Evolutionary conservation across 768 basidiomycete species (phyloP), one percentile per base, ranked within the genome.

Genomic region (Tylopilus vinaceipallidus): DNA sequence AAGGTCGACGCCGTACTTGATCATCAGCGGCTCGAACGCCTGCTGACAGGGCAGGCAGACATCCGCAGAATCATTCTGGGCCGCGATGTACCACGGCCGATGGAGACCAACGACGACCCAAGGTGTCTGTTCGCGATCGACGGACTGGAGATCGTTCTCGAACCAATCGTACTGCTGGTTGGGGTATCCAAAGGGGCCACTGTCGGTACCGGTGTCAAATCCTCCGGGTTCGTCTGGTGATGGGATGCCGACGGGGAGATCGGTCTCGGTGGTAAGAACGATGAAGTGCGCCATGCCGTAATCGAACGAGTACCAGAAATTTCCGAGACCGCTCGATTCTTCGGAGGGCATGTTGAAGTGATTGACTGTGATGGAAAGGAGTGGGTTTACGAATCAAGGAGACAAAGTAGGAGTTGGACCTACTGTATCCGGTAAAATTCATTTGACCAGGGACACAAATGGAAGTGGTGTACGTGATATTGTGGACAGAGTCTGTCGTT

Each of bases 291-390:
- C 65, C 16, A 67, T 59, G 34, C 62, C 62, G 16, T 67, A 58
- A 45, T 65, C 54, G n/a, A 62, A 65, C 14, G 64, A 65, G 50
- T 65, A 67, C 64, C 65, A 67, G 26, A 67, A 62, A 32, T 65
- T 67, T 7, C 64, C 48, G 14, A 60, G 30, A 5, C 64, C 60
- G 11, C 62, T 57, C 7, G 64, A 64, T 33, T 53, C 62, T 0
- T 53, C 52, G 7, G 62, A 59, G 13, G 64, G 65, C 64, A 67
- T 65, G 20, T 42, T 48, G 44, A 57, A 65, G 34, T 67, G 64
- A 20, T 60, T 64, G 23, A 64, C 65, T 65, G 30, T 23, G 4
- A 23, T n/a, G 6, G 9, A 45, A 35, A 23, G 12, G 3, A 33
- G n/a, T 47, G 30, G n/a, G 3, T 11, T 6, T 8, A 17, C 8